Base-by-base conservation (phyloP, 768 basidiomycete species). In the Basidioascus undulatus region DNA sequence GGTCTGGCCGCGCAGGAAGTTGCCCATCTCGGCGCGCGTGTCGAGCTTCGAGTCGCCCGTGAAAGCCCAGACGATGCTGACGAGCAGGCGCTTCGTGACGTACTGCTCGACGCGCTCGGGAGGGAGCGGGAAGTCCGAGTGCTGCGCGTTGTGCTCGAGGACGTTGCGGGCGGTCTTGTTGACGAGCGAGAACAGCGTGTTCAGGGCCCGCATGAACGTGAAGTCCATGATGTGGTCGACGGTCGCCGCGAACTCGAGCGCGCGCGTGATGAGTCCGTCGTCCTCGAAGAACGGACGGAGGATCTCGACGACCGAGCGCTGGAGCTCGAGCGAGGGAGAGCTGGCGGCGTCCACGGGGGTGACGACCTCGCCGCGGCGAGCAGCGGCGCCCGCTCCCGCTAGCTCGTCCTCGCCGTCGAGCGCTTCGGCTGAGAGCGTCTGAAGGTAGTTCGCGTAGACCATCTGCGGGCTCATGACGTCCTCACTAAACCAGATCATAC, bases 401-500 rank as follows among this genome's bases (percentile, higher is more conserved):
- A n/a, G n/a, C 39, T 94, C 89, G 43, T 96, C 89, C 42, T 86
- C 83, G 8, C 75, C 74, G 53, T 84, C 86, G 50, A 96, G 60
- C 10, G 84, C 71, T 1, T 75, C 64, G 2, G 72, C 62, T 0
- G 74, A 65, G 21, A 96, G 64, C 0, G 75, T 74, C 39, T 70
- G 66, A 35, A 98, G 70, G 53, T 94, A 89, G 54, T 94, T 69
- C 39, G 69, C 72, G 57, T 79, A 92, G 15, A 92, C 70, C 92
- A 96, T 94, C 1, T 66, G 61, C 6, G 86, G 74, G 47, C 82
- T 76, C 21, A 98, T 72, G 36, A 92, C 74, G 48, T 94, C 86
- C 44, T 94, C 86, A 55, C 86, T 94, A 63, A 98, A 98, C 92
- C 92, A 98, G 51, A 98, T 89, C 92, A 98, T 98, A 56, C 92